Evolutionary conservation across 1,284 basidiomycete species (phyloP).

Genomic region (Inonotus obliquus): DNA sequence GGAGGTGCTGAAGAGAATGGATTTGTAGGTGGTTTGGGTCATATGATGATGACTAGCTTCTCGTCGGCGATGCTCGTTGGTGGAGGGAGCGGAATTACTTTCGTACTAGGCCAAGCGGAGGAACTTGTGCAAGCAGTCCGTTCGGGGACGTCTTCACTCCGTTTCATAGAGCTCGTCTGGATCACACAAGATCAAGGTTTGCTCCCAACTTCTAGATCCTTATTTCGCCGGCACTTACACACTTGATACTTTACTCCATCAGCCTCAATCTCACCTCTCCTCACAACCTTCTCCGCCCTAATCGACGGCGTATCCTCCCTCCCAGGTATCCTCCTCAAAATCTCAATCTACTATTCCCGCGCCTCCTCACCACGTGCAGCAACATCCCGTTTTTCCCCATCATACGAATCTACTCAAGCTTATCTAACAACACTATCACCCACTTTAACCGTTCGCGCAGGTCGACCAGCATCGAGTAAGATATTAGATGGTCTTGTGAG

Average conservation of each 20-base stretch:
- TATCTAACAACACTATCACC: slow-evolving; percentile 5
- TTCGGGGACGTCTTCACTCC: slow-evolving; percentile 46
- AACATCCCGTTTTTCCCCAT: neutral
- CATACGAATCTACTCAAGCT: neutral
- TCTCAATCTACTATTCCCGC: slow-evolving; percentile 65
- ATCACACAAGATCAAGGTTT: slow-evolving; percentile 53
- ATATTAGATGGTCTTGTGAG: slow-evolving; percentile 43
- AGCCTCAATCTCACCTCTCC: slow-evolving; percentile 20
- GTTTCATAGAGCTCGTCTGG: slow-evolving; percentile 66
- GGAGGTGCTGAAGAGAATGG: neutral
- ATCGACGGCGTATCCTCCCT: slow-evolving; percentile 44
- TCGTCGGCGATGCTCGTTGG: slow-evolving; percentile 64
- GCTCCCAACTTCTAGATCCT: slow-evolving; percentile 4
- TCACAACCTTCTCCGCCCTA: slow-evolving; percentile 47
- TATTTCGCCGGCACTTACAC: too few species aligned
- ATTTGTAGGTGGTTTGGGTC: slow-evolving; percentile 47
- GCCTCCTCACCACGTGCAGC: neutral
- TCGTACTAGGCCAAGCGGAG: slow-evolving; percentile 58
- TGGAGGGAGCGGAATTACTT: slow-evolving; percentile 73
- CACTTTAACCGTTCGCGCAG: slow-evolving; percentile 26
- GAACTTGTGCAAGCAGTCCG: slow-evolving; percentile 60
- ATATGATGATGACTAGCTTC: slow-evolving; percentile 56
- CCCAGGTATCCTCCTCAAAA: slow-evolving; percentile 34
- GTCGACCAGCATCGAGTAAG: slow-evolving; percentile 43
- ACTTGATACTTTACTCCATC: too few species aligned